Evolutionary conservation across 257 asterid species (phyloP), one percentile per base, ranked within the genome.

Genomic region (Salvia rosmarinus): DNA sequence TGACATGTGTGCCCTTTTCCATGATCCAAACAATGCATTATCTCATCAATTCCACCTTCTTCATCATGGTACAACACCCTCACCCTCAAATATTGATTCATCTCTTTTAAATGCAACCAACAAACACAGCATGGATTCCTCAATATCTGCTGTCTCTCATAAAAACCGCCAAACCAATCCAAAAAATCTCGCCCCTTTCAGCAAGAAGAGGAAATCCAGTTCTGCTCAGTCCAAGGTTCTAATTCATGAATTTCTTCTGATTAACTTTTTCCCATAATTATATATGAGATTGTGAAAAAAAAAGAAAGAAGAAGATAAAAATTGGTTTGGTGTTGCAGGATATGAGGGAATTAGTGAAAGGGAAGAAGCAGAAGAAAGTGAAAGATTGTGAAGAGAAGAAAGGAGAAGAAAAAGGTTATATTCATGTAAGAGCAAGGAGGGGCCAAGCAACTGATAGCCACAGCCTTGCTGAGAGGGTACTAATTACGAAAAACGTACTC

Each of bases 381-480:
- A 83, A 80, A 68, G 64, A 64, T 4, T 23, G 60, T 34, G 80
- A 80, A 34, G 81, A 78, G 35, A 75, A 75, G 55, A 78, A 76
- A 60, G 17, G 46, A n/a, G 75, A 74, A 60, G 85, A 75, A 64
- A 81, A 47, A 19, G 96, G 87, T 12, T 86, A 79, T 82, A 83
- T 90, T 64, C 97, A 86, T 85, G 97, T 90, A 14, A 85, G 97
- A 82, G 92, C 92, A 8, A 85, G 97, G 86, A 90, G 97, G 86
- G 97, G 97, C 63, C 96, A 90, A 23, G 97, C 97, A 28, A 90
- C 97, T 42, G 95, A 88, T 72, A 88, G 94, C 82, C 97, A 90
- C 85, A 90, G 95, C 82, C 89, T 86, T 72, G 96, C 96, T 37
- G 96, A 90, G 74, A 88, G 96, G 96, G 96, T 90, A 84, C 30